Conservation (phyloP, 345 rosid species). For the Camelina laxa region DNA sequence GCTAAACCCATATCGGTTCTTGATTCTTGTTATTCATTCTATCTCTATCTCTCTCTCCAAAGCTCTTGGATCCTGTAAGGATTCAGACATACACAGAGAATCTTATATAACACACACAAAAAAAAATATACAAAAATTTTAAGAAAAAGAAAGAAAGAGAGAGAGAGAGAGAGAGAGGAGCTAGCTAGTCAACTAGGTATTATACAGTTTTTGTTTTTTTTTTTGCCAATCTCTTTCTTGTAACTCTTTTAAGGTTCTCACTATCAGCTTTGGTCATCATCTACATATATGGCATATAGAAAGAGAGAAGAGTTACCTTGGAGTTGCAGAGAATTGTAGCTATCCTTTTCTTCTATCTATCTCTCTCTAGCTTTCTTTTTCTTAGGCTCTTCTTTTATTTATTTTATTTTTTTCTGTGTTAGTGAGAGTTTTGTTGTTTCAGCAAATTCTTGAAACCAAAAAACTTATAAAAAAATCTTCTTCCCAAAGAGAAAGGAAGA, state of each 20-base stretch:
- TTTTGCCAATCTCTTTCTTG: constrained; percentile 36
- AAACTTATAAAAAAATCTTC: constrained; percentile 30
- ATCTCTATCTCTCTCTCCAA: constrained; percentile 20
- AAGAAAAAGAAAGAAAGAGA: constrained; percentile 16
- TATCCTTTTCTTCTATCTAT: constrained; percentile 62
- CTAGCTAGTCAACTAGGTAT: constrained; percentile 41
- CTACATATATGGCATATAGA: constrained; percentile 35
- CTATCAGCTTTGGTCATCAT: constrained; percentile 46
- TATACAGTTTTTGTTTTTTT: constrained; percentile 27
- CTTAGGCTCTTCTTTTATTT: constrained; percentile 38
- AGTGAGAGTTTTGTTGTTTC: constrained; percentile 42
- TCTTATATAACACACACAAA: constrained; percentile 19
- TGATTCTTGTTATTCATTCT: constrained; percentile 39
- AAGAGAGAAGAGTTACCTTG: constrained; percentile 42
- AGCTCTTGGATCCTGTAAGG: constrained; percentile 44
- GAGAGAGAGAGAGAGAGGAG: constrained; percentile 32
- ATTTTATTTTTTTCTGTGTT: constrained; percentile 34
- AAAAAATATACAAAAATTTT: background rate
- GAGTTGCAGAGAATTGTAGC: constrained; percentile 63
- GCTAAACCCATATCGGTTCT: constrained; percentile 40
- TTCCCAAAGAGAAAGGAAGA: constrained; percentile 47
- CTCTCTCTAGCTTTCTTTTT: constrained; percentile 47
- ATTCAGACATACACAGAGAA: constrained; percentile 36
- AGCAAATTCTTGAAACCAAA: constrained; percentile 41
- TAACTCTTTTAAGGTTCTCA: constrained; percentile 38